A percentile compares a stretch with the other conserved stretches of the same genome.
Conservation (phyloP, 2,329 filamentous ascomycete species). For the Phialophora chinensis region DNA sequence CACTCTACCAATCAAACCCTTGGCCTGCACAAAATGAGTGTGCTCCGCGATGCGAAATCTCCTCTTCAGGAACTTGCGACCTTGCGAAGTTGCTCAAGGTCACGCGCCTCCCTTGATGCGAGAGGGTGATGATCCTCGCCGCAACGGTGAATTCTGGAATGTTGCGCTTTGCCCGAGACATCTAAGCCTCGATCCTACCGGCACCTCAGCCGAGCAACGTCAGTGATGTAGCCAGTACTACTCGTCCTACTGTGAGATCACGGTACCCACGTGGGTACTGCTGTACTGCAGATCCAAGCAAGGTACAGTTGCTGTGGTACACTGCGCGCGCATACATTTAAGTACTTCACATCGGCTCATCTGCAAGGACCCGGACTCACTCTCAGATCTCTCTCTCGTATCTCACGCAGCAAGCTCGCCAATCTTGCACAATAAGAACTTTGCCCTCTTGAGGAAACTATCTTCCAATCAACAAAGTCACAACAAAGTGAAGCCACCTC, state of each 20-base stretch:
- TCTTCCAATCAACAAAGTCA: background rate
- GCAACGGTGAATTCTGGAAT: background rate
- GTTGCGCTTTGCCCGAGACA: background rate
- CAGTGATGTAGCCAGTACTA: background rate
- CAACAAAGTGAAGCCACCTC: background rate
- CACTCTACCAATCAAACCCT: background rate
- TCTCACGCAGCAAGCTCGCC: background rate
- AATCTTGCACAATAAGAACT: background rate
- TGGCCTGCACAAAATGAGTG: background rate
- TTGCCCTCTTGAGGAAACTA: background rate
- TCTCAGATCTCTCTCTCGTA: background rate
- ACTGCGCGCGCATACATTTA: background rate
- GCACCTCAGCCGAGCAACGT: background rate
- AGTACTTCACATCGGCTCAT: background rate
- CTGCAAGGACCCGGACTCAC: background rate
- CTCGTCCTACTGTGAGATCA: background rate
- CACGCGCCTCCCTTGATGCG: background rate
- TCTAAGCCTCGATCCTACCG: background rate
- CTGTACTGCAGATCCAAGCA: background rate
- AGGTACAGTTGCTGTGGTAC: background rate
- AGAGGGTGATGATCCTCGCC: background rate
- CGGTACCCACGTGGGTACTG: background rate
- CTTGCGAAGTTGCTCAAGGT: conserved; percentile 4
- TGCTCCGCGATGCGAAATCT: background rate
- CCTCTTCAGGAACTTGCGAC: background rate